phyloP scores from a whole-genome alignment of 192 early-diverging fungal genomes.

The Coemansia sp. region DNA sequence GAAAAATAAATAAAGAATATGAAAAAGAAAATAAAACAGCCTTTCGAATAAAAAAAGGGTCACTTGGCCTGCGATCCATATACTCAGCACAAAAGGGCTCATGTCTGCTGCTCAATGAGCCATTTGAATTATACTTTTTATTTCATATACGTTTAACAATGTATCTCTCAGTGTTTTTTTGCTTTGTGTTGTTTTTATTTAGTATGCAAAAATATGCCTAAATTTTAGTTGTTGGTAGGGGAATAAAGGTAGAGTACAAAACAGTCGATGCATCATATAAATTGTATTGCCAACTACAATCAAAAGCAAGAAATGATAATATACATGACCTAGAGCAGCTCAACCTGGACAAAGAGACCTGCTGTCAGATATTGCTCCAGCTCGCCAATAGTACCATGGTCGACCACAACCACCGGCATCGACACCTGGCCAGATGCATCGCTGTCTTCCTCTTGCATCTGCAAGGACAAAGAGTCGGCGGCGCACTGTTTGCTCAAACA shows the following conservation, averaged over 20 bases:
- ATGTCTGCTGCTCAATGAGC: no score
- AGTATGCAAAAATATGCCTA: background rate
- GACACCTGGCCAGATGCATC: background rate
- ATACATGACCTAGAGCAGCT: slow-evolving; percentile 20
- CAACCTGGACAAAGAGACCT: slow-evolving; percentile 28
- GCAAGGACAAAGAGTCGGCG: background rate
- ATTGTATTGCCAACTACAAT: background rate
- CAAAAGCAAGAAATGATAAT: background rate
- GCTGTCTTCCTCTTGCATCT: background rate
- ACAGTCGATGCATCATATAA: background rate
- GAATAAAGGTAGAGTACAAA: background rate
- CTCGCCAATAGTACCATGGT: slow-evolving; percentile 25
- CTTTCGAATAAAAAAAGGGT: no score
- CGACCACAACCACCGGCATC: slow-evolving; percentile 47
- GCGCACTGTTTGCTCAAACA: slow-evolving; percentile 3
- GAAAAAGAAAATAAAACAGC: background rate
- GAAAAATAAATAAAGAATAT: no score
- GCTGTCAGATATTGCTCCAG: slow-evolving; percentile 35
- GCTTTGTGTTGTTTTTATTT: background rate
- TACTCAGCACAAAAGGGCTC: background rate
- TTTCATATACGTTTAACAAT: background rate
- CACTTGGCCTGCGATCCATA: background rate
- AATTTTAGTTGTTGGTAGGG: background rate
- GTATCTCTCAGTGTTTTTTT: background rate
- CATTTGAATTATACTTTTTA: background rate